phyloP scores from a whole-genome alignment of 2,329 filamentous ascomycete species.

The Trichoderma harzianum region DNA sequence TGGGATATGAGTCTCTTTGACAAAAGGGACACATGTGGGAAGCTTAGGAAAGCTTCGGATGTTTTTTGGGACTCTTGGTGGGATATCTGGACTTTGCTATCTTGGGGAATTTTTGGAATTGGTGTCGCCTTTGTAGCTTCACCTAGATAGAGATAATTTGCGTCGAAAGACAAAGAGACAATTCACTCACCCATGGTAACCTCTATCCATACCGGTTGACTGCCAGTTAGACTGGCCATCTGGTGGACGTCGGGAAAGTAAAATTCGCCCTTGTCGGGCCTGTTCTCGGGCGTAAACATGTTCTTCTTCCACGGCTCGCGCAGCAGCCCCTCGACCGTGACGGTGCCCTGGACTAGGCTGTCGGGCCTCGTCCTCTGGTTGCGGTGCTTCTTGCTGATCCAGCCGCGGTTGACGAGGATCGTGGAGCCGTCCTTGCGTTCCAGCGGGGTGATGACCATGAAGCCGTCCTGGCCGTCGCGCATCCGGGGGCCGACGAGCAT shows the following conservation, averaged over 20 bases:
- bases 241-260: conserved; percentile 92
- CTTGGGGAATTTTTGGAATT: background rate
- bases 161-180: background rate
- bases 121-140: background rate
- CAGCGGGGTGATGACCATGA: conserved; percentile 85
- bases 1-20: background rate
- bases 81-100: background rate
- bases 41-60: background rate
- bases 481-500: conserved; percentile 94
- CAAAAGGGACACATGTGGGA: background rate
- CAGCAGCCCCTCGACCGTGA: conserved; percentile 79
- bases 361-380: conserved; percentile 62
- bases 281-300: conserved; percentile 90
- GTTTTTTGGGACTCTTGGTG: background rate
- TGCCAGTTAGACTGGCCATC: conserved; percentile 81
- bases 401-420: conserved; percentile 84
- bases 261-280: conserved; percentile 78
- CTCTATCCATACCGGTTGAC: conserved; percentile 91
- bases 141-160: background rate
- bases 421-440: conserved; percentile 68
- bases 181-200: conserved; percentile 75
- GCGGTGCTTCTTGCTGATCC: conserved; percentile 77
- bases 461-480: conserved; percentile 85
- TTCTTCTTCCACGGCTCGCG: conserved; percentile 95
- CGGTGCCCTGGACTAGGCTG: conserved; percentile 65